Evolutionary conservation across 768 basidiomycete species (phyloP), one percentile per base, ranked within the genome.

Genomic region (Calocera cornea): DNA sequence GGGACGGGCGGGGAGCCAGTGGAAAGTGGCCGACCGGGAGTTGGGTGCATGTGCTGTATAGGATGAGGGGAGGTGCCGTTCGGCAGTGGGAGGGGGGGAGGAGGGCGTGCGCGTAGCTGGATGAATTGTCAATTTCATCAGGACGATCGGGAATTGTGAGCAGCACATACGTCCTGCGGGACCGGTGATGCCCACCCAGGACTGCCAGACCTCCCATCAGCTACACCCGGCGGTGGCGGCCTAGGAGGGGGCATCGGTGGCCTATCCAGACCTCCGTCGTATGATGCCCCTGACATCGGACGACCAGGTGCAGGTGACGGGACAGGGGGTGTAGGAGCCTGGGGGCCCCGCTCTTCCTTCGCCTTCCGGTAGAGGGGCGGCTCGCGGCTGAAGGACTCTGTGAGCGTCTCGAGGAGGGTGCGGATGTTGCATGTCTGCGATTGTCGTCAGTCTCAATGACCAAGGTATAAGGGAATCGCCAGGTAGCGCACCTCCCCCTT

Each of bases 311-410:
- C 64, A 5, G 41, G 14, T 17, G 71, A 68, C 44, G 67, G 40
- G 16, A 34, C 22, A 1, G 69, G 69, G 1, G 71, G 71, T 2
- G 63, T 65, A 0, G 71, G 68, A 22, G 68, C 69, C 7, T 68
- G 64, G 14, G 70, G 66, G 27, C 54, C 54, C 8, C 54, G 36
- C 50, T 67, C 66, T 64, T 12, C 69, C 72, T 79, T 83, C 17
- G 91, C 87, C 76, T 88, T 92, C 34, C 95, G 86, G 75, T 94
- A 97, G 17, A 98, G 85, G 7, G 95, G 95, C 47, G 95, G 95
- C 54, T 86, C 83, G 34, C 81, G 81, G 24, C 92, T 95, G 78
- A 98, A 98, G 66, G 87, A 82, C 41, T 85, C 82, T 71, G 89
- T 87, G 79, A 97, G 83, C 22, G 86, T 86, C 70, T 89, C 84